Base-by-base conservation (phyloP, 1,284 basidiomycete genomes). In the Ustanciosporium gigantosporum region DNA sequence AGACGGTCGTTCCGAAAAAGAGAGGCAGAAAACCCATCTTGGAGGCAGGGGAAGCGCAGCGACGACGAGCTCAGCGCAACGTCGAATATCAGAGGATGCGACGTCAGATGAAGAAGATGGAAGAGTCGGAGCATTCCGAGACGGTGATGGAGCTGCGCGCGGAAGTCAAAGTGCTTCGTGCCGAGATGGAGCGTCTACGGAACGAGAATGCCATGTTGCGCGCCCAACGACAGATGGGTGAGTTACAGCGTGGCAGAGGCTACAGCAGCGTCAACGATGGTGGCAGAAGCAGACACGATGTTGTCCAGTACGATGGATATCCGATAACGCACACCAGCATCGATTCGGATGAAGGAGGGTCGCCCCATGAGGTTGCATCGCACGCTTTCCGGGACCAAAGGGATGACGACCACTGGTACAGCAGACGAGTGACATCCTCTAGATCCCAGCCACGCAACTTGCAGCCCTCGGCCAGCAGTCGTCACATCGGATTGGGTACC, bases 141-240 rank as follows among this genome's bases (percentile, higher is more conserved):
- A 35, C 38, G 2, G 55, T 55, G 6, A 45, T 72, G 20, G 58
- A 67, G 44, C 65, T 67, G 20, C 52, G 53, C n/a, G 69, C 65
- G 13, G 69, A 72, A 35, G 60, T 62, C 41, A 51, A 48, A 31
- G 60, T 72, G 50, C 50, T 72, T 22, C 62, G 69, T 7, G 47
- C 50, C 5, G 69, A 72, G 46, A 27, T 72, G 39, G 69, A 67
- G 42, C 53, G 67, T 2, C 44, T 72, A 20, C 60, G 64, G 17
- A 60, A 67, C 29, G 69, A 72, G 15, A 72, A 72, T 25, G 69
- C 69, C 17, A 60, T 41, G 46, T 58, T 72, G 7, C 57, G 69
- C 11, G 67, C 64, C 5, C 60, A 66, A 17, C 56, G 64, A 7
- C 64, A 71, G 39, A 50, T 69, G 16, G 51, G 53, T 14, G 50